phyloP scores from a whole-genome alignment of 192 early-diverging fungal species.

The Geosiphon pyriformis region DNA sequence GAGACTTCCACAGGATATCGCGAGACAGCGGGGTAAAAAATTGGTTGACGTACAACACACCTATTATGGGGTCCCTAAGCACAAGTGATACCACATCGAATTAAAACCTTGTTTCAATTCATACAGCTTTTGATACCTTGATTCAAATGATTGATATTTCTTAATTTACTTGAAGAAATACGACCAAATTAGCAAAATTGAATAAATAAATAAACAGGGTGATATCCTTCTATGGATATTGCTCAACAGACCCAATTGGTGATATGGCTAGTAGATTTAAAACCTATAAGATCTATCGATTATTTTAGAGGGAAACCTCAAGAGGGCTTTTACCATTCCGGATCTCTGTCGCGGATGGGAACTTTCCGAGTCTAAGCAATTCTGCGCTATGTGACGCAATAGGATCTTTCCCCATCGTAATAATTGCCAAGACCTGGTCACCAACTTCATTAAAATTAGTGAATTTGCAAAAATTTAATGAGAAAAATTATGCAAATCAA shows the following conservation, averaged over 20 bases:
- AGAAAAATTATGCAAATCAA: background rate
- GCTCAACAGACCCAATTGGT: background rate
- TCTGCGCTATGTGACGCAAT: constrained; percentile 33
- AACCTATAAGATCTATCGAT: no score
- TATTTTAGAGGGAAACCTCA: no score
- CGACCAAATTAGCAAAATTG: background rate
- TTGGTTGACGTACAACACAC: constrained; percentile 84
- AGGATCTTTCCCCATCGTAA: constrained; percentile 35
- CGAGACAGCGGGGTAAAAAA: constrained; percentile 77
- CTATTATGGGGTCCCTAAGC: constrained; percentile 62
- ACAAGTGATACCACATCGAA: background rate
- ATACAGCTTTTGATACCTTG: background rate
- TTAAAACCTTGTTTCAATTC: background rate
- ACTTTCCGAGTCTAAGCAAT: constrained; percentile 32
- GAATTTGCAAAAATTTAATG: background rate
- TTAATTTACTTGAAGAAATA: no score
- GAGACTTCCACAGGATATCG: constrained; percentile 79
- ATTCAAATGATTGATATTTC: no score
- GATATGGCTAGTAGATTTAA: no score
- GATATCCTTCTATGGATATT: background rate
- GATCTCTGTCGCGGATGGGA: constrained; percentile 35
- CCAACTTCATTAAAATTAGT: constrained; percentile 12
- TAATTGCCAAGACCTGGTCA: constrained; percentile 37
- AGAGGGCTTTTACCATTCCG: no score
- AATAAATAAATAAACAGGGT: background rate